Conservation (phyloP, 2,329 filamentous ascomycete species). For the Epicoccum sorghinum region DNA sequence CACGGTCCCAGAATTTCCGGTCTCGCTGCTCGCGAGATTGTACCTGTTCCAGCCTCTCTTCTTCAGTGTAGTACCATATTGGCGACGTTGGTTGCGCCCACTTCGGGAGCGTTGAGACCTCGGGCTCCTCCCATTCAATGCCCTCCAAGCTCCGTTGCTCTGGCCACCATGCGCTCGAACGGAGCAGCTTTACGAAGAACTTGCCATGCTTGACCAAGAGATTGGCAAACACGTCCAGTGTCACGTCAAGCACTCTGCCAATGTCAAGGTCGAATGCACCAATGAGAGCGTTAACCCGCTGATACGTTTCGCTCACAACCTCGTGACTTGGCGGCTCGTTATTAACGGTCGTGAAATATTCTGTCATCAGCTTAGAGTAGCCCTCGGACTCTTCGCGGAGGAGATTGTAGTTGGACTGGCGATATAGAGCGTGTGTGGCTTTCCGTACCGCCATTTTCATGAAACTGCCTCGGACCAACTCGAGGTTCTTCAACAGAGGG, state of each 20-base stretch:
- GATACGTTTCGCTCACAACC: slow-evolving; percentile 83
- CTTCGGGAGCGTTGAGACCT: slow-evolving; percentile 72
- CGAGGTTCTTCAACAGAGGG: slow-evolving; percentile 73
- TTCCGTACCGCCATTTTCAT: slow-evolving; percentile 82
- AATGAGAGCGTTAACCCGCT: slow-evolving; percentile 90
- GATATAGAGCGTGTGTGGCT: slow-evolving; percentile 90
- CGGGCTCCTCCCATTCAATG: slow-evolving; percentile 56
- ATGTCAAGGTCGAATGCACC: slow-evolving; percentile 97
- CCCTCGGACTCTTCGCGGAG: slow-evolving; percentile 95
- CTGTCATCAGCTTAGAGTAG: slow-evolving; percentile 93
- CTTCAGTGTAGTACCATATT: slow-evolving; percentile 68
- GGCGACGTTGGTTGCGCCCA: slow-evolving; percentile 81
- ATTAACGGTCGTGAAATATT: slow-evolving; percentile 88
- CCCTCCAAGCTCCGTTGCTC: slow-evolving; percentile 63
- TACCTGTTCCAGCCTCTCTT: slow-evolving; percentile 67
- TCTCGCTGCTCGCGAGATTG: slow-evolving; percentile 70
- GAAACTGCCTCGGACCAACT: slow-evolving; percentile 86
- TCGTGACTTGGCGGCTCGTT: slow-evolving; percentile 75
- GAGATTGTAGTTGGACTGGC: slow-evolving; percentile 95
- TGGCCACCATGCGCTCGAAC: slow-evolving; percentile 97
- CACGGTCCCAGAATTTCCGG: slow-evolving; percentile 77
- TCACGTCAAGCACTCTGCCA: slow-evolving; percentile 90
- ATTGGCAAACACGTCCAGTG: slow-evolving; percentile 91
- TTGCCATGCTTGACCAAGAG: slow-evolving; percentile 90
- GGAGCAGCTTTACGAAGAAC: slow-evolving; percentile 92